phyloP scores from a whole-genome alignment of 345 rosid genomes.

The Moringa oleifera region DNA sequence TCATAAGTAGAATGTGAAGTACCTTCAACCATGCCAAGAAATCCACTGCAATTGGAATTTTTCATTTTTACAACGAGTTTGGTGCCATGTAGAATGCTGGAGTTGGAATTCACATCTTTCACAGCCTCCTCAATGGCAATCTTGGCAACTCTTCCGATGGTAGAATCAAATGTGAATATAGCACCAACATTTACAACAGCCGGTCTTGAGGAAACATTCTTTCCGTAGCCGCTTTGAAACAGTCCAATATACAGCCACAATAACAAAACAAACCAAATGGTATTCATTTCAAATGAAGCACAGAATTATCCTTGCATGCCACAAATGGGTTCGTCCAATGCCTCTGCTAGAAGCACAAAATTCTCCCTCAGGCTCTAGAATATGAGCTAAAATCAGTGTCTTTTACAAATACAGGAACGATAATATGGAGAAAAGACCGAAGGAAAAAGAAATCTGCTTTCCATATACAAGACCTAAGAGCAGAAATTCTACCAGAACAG shows the following conservation, averaged over 20 bases:
- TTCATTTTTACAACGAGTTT: conserved; percentile 40
- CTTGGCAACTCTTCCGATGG: conserved; percentile 79
- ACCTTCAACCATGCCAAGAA: conserved; percentile 90
- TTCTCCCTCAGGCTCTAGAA: conserved; percentile 15
- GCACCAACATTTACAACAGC: conserved; percentile 66
- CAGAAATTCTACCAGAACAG: not conserved
- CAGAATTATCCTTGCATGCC: conserved; percentile 5
- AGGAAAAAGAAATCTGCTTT: no score
- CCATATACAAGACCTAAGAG: conserved; percentile 1
- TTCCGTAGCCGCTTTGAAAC: conserved; percentile 29
- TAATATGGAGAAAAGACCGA: conserved; percentile 3
- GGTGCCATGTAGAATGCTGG: conserved; percentile 56
- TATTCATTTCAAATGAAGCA: conserved; percentile 29
- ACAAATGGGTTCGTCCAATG: conserved; percentile 11
- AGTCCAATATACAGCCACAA: conserved; percentile 28
- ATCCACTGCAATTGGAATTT: conserved; percentile 77
- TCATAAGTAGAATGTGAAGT: conserved; percentile 12
- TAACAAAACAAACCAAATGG: conserved; percentile 25
- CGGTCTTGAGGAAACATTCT: conserved; percentile 53
- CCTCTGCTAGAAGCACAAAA: not conserved
- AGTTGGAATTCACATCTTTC: conserved; percentile 75
- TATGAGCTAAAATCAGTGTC: not conserved
- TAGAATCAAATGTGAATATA: conserved; percentile 54
- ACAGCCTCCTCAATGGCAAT: conserved; percentile 83
- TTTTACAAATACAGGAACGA: no score